A percentile compares a stretch with the other conserved stretches of the same genome.
These are phyloP conservation scores for Tympanopsis confertula DNA, from an alignment of 2,329 filamentous ascomycete genomes.

Conservation along the genomic window DNA sequence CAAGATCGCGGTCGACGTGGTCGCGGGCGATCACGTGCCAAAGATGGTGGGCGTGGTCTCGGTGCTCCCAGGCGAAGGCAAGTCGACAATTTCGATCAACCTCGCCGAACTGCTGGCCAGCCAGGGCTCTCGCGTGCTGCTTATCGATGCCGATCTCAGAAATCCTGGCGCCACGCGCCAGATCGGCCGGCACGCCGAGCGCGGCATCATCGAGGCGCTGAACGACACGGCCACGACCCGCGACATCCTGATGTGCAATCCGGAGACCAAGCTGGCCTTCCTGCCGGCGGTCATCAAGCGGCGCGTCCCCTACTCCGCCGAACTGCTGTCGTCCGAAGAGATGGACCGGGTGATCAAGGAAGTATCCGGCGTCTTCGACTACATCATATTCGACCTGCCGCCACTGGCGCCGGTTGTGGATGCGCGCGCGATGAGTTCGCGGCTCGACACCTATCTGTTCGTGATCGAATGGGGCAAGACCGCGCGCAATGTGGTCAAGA, in stretches of 20 bases:
- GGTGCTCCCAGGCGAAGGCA: neutral
- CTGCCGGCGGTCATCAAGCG: neutral
- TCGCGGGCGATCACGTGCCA: no score
- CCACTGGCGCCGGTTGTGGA: neutral
- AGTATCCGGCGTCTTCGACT: neutral
- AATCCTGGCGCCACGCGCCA: neutral
- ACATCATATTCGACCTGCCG: neutral
- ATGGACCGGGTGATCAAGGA: neutral
- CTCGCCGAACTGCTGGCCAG: neutral
- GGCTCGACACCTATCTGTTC: neutral
- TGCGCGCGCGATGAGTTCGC: neutral
- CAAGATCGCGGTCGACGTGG: neutral
- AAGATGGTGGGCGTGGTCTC: neutral
- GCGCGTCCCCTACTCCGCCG: neutral
- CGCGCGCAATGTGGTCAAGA: neutral
- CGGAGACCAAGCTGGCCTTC: neutral
- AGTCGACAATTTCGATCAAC: neutral
- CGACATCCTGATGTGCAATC: neutral
- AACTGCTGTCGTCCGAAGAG: neutral
- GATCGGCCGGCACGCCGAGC: neutral
- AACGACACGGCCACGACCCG: no score
- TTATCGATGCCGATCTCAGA: neutral
- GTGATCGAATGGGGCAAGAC: neutral
- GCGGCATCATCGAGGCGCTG: neutral
- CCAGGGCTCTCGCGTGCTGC: neutral